Conservation (phyloP, 2,329 filamentous ascomycete genomes). For the Drechslerella dactyloides region DNA sequence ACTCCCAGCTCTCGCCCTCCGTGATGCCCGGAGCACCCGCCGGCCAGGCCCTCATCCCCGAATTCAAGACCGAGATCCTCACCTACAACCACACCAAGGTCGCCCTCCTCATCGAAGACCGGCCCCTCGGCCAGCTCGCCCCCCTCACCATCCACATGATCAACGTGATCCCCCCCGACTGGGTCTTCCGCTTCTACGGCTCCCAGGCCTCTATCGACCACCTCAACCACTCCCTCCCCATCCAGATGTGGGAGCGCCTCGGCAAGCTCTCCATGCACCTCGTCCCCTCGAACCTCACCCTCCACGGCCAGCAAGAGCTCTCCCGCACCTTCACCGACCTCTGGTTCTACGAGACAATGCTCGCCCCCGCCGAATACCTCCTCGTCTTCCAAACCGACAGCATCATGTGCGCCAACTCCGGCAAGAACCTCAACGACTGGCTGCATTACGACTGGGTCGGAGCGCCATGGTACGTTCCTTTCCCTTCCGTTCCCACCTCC, state of each 20-base stretch:
- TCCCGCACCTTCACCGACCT: conserved; percentile 64
- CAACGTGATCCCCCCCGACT: conserved; percentile 65
- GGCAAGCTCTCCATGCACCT: conserved; percentile 60
- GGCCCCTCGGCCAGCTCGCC: conserved; percentile 62
- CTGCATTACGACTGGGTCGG: conserved; percentile 65
- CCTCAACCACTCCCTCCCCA: conserved; percentile 50
- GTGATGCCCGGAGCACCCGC: too few relatives aligned
- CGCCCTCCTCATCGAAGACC: conserved; percentile 66
- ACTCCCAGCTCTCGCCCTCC: conserved; percentile 1
- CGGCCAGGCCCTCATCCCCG: conserved; percentile 12
- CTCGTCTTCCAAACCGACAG: conserved; percentile 66
- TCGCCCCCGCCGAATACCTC: conserved; percentile 55
- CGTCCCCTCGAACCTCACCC: conserved; percentile 65
- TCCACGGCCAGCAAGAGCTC: conserved; percentile 64
- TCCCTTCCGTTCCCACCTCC: too few relatives aligned
- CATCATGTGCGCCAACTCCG: conserved; percentile 65
- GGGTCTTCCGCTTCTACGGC: conserved; percentile 61
- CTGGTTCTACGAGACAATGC: conserved; percentile 61
- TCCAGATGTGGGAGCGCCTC: conserved; percentile 50
- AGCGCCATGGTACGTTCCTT: conserved; percentile 60
- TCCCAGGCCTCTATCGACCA: conserved; percentile 45
- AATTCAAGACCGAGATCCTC: conserved; percentile 40
- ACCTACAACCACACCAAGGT: conserved; percentile 60
- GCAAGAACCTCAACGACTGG: conserved; percentile 62
- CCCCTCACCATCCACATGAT: conserved; percentile 67